A percentile compares a stretch with the other conserved stretches of the same genome.
Evolutionary conservation across 2,329 filamentous ascomycete species (phyloP).

Genomic region (Mycosphaerella sp.): DNA sequence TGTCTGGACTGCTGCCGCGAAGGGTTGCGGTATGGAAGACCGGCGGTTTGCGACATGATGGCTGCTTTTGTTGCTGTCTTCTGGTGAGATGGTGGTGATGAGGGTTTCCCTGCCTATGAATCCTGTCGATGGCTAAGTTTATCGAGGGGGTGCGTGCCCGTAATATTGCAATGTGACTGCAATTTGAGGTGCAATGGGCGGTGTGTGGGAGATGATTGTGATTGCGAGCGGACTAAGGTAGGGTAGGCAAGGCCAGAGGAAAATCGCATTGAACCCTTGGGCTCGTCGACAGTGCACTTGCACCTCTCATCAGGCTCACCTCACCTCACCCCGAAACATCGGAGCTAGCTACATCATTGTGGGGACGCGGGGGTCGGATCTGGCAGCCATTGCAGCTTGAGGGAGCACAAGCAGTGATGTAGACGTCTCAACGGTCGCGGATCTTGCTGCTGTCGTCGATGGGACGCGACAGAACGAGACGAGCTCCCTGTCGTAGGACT

Average conservation of each 20-base stretch:
- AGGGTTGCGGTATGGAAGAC: conserved; percentile 31
- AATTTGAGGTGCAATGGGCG: not conserved
- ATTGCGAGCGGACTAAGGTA: not conserved
- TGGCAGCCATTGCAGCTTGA: not conserved
- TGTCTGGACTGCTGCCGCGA: conserved; percentile 40
- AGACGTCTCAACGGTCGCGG: no score
- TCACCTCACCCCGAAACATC: not conserved
- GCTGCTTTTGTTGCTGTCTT: not conserved
- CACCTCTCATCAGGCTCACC: no score
- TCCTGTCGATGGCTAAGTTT: not conserved
- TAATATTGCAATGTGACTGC: not conserved
- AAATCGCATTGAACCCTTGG: not conserved
- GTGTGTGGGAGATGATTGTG: not conserved
- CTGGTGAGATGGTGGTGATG: not conserved
- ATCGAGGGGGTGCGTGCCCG: not conserved
- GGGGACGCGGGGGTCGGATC: conserved; percentile 4
- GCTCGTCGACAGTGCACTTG: not conserved
- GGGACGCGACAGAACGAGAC: not conserved
- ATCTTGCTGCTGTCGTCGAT: not conserved
- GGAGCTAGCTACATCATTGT: conserved; percentile 12
- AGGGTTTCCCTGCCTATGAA: conserved; percentile 1
- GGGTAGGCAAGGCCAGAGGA: not conserved
- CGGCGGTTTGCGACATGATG: conserved; percentile 10
- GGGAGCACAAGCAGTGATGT: not conserved
- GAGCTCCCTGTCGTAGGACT: not conserved